A percentile compares a stretch with the other conserved stretches of the same genome.
phyloP scores from a whole-genome alignment of 2,329 filamentous ascomycete genomes.

The Diaporthe batatas region DNA sequence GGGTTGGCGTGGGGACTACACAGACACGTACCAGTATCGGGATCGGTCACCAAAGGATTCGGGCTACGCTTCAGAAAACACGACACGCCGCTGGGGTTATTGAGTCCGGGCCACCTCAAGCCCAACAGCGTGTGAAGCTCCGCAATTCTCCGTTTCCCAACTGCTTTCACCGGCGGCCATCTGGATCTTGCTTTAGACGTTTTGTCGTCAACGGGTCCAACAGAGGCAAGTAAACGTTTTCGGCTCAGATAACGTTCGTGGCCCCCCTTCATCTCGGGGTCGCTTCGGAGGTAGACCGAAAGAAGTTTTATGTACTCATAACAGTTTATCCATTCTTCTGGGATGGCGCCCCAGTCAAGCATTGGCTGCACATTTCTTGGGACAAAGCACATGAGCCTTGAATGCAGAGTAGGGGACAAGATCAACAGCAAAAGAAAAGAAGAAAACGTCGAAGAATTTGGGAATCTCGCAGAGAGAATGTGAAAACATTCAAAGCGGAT shows the following conservation, averaged over 20 bases:
- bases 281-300: slow-evolving; percentile 10
- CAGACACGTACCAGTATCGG: neutral
- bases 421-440: neutral
- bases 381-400: neutral
- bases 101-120: neutral
- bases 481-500: neutral
- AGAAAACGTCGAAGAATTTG: neutral
- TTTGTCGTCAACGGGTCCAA: neutral
- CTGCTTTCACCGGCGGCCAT: neutral
- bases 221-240: neutral
- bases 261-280: neutral
- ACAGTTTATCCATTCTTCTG: neutral
- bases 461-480: neutral
- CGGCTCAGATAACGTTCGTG: neutral
- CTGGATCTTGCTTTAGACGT: neutral
- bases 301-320: slow-evolving; percentile 2
- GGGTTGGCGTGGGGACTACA: neutral
- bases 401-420: neutral
- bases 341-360: neutral
- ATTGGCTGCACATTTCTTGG: neutral
- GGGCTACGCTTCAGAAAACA: slow-evolving; percentile 9
- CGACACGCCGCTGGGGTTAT: neutral
- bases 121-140: neutral
- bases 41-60: slow-evolving; percentile 6
- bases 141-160: neutral